These are phyloP conservation scores for Eruca vesicaria DNA, from an alignment of 441 rosid species.

Conservation along the genomic window DNA sequence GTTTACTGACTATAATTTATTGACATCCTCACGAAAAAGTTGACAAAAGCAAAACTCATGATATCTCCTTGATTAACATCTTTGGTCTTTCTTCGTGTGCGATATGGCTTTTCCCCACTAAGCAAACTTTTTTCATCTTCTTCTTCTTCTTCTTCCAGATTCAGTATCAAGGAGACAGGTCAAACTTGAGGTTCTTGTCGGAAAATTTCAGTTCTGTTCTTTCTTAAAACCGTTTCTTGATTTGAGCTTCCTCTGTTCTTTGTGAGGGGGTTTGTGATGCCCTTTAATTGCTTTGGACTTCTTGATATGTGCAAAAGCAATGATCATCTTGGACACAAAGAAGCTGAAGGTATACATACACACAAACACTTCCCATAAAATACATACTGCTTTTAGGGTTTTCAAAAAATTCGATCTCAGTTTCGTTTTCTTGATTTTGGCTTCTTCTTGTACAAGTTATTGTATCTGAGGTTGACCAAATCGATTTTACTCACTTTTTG, in stretches of 20 bases:
- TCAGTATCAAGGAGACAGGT: not conserved
- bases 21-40: conserved; percentile 27
- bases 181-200: not conserved
- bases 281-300: conserved; percentile 51
- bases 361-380: too few relatives aligned
- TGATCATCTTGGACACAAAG: conserved; percentile 31
- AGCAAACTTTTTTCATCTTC: not conserved
- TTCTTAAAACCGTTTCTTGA: not conserved
- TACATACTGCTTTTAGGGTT: too few relatives aligned
- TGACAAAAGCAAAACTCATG: conserved; percentile 14
- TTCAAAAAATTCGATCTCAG: not conserved
- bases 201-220: not conserved
- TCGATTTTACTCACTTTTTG: not conserved
- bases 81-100: not conserved
- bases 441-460: not conserved
- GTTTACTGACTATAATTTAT: conserved; percentile 4
- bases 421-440: not conserved
- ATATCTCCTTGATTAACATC: conserved; percentile 16
- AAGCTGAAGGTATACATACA: conserved; percentile 48
- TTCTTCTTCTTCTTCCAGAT: not conserved
- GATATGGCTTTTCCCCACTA: not conserved
- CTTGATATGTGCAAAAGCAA: conserved; percentile 44
- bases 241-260: conserved; percentile 20
- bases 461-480: not conserved
- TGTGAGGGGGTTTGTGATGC: conserved; percentile 46